Evolutionary conservation across 768 basidiomycete genomes (phyloP).

Genomic region (Pseudohyphozyma bogoriensis): DNA sequence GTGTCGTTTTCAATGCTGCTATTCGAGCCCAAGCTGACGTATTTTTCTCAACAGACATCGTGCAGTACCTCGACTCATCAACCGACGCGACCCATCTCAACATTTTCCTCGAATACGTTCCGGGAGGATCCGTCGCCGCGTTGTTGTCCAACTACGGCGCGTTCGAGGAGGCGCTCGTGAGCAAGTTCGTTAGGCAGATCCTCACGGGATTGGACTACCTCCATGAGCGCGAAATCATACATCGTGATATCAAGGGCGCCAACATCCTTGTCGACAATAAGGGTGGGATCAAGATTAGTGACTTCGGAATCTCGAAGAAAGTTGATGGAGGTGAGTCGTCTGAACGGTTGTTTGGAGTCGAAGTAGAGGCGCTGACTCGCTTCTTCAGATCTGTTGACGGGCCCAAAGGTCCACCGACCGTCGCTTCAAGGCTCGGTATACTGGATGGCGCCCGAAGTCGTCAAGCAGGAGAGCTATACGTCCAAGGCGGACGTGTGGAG

Average conservation of each 20-base stretch:
- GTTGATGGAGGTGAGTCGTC: constrained; percentile 76
- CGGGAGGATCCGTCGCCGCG: constrained; percentile 87
- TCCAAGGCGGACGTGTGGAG: constrained; percentile 95
- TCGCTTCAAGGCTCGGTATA: constrained; percentile 96
- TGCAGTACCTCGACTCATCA: constrained; percentile 95
- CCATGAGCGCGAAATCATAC: constrained; percentile 83
- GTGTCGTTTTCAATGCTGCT: constrained; percentile 11
- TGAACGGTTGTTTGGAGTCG: constrained; percentile 23
- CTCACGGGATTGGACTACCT: constrained; percentile 83
- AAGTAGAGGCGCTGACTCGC: not conserved
- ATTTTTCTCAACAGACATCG: constrained; percentile 58
- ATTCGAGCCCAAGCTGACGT: not conserved
- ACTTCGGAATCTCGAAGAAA: constrained; percentile 98
- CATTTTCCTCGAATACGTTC: constrained; percentile 98
- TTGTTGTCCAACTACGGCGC: constrained; percentile 74
- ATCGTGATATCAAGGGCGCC: constrained; percentile 97
- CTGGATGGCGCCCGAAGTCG: constrained; percentile 99
- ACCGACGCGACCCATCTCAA: constrained; percentile 70
- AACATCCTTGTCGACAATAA: constrained; percentile 92
- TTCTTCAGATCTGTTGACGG: constrained; percentile 37
- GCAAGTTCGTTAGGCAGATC: constrained; percentile 86
- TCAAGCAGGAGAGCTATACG: constrained; percentile 93
- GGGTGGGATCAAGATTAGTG: constrained; percentile 92
- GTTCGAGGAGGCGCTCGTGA: constrained; percentile 83
- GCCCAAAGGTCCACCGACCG: constrained; percentile 67